Conservation (phyloP, 179 eudicot genomes). For the Sideroxylon spinosum region DNA sequence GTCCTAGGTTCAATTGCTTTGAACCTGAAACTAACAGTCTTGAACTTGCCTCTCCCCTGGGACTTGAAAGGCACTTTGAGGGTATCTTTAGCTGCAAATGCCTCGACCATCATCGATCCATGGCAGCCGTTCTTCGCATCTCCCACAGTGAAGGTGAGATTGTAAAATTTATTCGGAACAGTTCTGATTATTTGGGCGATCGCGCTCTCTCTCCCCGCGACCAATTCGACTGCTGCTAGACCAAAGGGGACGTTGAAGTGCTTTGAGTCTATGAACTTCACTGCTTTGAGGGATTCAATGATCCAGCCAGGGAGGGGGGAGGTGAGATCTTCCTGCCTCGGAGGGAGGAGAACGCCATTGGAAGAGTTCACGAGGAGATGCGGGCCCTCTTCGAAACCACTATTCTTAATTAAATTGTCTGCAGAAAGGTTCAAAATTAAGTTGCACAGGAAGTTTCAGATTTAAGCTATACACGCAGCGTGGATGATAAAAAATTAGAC, state of each 20-base stretch:
- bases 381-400: slow-evolving; percentile 81
- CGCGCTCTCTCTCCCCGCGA: slow-evolving; percentile 85
- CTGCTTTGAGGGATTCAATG: slow-evolving; percentile 77
- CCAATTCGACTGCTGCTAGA: slow-evolving; percentile 57
- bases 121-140: slow-evolving; percentile 76
- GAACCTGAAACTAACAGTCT: slow-evolving; percentile 47
- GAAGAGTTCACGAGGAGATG: slow-evolving; percentile 51
- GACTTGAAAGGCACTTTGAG: slow-evolving; percentile 64
- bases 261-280: slow-evolving; percentile 60
- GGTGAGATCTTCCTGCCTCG: slow-evolving; percentile 56
- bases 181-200: slow-evolving; percentile 70
- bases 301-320: slow-evolving; percentile 95
- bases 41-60: slow-evolving; percentile 48
- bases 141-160: slow-evolving; percentile 58
- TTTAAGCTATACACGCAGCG: background rate
- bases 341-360: slow-evolving; percentile 76
- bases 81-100: slow-evolving; percentile 63
- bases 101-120: slow-evolving; percentile 84
- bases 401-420: slow-evolving; percentile 64
- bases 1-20: slow-evolving; percentile 47
- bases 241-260: slow-evolving; percentile 80
- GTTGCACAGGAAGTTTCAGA: too few species aligned
- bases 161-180: slow-evolving; percentile 46
- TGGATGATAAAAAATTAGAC: background rate
- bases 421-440: background rate